Evolutionary conservation across 495 filamentous ascomycete genomes (phyloP).

Genomic region (Acidomyces sp.): DNA sequence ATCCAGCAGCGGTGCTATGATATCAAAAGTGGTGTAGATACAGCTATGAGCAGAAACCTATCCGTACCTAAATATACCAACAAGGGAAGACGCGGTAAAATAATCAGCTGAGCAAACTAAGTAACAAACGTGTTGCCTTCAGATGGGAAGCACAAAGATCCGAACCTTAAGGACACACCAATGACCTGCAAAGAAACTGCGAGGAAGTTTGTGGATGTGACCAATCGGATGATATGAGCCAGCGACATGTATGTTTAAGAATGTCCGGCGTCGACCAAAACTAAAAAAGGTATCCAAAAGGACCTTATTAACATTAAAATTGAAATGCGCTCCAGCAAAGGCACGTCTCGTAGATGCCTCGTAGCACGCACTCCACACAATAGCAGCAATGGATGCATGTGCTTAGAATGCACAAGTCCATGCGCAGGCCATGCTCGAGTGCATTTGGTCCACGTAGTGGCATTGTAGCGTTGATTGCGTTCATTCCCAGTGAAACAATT

Average conservation of each 20-base stretch:
- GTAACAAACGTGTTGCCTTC: constrained; percentile 18
- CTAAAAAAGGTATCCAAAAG: constrained; percentile 27
- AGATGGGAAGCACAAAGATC: constrained; percentile 27
- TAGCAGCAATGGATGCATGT: constrained; percentile 24
- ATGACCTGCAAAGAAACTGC: constrained; percentile 21
- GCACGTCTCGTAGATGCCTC: not conserved
- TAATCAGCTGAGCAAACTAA: constrained; percentile 27
- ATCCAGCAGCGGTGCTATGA: too few species aligned
- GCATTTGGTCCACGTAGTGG: constrained; percentile 27
- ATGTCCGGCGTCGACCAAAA: constrained; percentile 26
- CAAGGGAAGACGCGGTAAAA: constrained; percentile 22
- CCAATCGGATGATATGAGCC: constrained; percentile 20
- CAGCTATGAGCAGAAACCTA: constrained; percentile 24
- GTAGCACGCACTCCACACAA: constrained; percentile 22
- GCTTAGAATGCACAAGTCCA: constrained; percentile 25
- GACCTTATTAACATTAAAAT: constrained; percentile 26
- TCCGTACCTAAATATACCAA: constrained; percentile 24
- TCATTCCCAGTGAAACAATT: constrained; percentile 9
- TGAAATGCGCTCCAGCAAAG: not conserved
- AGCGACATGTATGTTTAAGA: constrained; percentile 21
- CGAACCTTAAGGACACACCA: constrained; percentile 28
- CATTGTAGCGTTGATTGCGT: constrained; percentile 25
- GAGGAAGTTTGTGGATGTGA: constrained; percentile 23
- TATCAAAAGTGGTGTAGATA: constrained; percentile 11
- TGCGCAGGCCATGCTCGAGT: constrained; percentile 22